A percentile compares a stretch with the other conserved stretches of the same genome.
These are phyloP conservation scores for Thelephora aurantiotincta DNA, from an alignment of 768 basidiomycete species.

Conservation along the genomic window DNA sequence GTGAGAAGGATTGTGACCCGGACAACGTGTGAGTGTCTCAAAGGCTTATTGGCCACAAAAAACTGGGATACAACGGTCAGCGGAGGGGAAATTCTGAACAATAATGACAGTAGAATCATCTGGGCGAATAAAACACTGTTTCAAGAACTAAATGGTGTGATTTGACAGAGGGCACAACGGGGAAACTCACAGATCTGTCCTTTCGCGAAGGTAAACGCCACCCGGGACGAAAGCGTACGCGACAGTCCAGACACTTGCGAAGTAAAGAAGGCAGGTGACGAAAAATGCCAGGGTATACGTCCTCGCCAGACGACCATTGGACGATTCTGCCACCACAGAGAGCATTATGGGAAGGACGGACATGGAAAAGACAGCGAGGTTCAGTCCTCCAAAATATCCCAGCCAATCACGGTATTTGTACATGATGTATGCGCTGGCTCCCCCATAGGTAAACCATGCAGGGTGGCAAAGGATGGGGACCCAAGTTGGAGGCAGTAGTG, in stretches of 20 bases:
- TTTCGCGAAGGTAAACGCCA: slow-evolving; percentile 59
- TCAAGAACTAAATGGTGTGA: not conserved
- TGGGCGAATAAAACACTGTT: not conserved
- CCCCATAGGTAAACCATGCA: slow-evolving; percentile 40
- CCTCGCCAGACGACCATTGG: slow-evolving; percentile 20
- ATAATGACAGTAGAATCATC: not conserved
- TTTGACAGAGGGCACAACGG: slow-evolving; percentile 1
- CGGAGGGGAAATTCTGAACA: not conserved
- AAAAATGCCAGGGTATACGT: slow-evolving; percentile 44
- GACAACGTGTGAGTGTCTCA: slow-evolving; percentile 21
- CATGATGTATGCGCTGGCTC: slow-evolving; percentile 37
- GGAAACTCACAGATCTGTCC: slow-evolving; percentile 50
- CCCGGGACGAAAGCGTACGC: slow-evolving; percentile 88
- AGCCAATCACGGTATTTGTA: slow-evolving; percentile 51
- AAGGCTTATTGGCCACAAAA: slow-evolving; percentile 3
- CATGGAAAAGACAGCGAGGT: slow-evolving; percentile 47
- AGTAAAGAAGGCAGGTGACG: slow-evolving; percentile 44
- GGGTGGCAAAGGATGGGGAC: slow-evolving; percentile 25
- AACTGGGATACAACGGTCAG: not conserved
- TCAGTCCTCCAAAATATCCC: slow-evolving; percentile 57
- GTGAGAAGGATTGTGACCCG: slow-evolving; percentile 23
- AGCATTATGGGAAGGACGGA: slow-evolving; percentile 45
- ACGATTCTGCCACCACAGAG: slow-evolving; percentile 27
- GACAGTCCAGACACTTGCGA: slow-evolving; percentile 70
- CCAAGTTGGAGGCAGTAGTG: slow-evolving; percentile 11